These are phyloP conservation scores for Piedraia hortae DNA, from an alignment of 2,329 filamentous ascomycete genomes.

Conservation along the genomic window DNA sequence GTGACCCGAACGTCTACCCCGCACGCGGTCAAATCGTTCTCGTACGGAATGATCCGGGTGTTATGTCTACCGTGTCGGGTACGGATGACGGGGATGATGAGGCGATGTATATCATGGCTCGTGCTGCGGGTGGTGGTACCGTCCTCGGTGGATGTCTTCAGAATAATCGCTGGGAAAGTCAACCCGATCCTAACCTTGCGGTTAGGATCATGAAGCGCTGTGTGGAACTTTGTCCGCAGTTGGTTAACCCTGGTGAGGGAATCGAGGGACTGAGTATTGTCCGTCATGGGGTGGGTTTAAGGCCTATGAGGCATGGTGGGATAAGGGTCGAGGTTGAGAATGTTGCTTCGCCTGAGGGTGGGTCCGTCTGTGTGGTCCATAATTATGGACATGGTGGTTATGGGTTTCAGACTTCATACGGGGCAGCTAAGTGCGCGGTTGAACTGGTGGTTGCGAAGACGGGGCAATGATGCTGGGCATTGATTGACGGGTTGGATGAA, in stretches of 20 bases:
- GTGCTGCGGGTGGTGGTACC: constrained; percentile 54
- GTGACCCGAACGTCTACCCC: constrained; percentile 45
- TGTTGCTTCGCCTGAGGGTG: constrained; percentile 21
- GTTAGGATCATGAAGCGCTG: constrained; percentile 60
- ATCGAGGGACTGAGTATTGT: constrained; percentile 48
- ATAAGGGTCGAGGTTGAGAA: constrained; percentile 48
- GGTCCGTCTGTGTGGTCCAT: constrained; percentile 37
- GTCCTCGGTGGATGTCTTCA: constrained; percentile 70
- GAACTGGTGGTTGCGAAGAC: constrained; percentile 10
- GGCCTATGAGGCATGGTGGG: constrained; percentile 46
- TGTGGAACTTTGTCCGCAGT: constrained; percentile 33
- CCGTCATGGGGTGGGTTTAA: constrained; percentile 54
- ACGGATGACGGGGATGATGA: constrained; percentile 49
- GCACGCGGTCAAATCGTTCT: constrained; percentile 61
- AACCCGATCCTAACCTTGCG: constrained; percentile 55
- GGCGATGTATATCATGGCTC: constrained; percentile 54
- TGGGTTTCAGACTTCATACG: constrained; percentile 32
- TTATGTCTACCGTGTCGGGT: constrained; percentile 43
- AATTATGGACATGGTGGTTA: constrained; percentile 59
- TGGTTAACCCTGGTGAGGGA: constrained; percentile 34
- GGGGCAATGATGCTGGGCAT: constrained; percentile 1
- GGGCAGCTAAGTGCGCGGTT: constrained; percentile 16
- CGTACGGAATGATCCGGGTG: constrained; percentile 47
- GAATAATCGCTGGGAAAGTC: constrained; percentile 49
- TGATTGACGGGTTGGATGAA: background rate